Base-by-base conservation (phyloP, 305 asterid genomes). In the Stenogyne calaminthoides region DNA sequence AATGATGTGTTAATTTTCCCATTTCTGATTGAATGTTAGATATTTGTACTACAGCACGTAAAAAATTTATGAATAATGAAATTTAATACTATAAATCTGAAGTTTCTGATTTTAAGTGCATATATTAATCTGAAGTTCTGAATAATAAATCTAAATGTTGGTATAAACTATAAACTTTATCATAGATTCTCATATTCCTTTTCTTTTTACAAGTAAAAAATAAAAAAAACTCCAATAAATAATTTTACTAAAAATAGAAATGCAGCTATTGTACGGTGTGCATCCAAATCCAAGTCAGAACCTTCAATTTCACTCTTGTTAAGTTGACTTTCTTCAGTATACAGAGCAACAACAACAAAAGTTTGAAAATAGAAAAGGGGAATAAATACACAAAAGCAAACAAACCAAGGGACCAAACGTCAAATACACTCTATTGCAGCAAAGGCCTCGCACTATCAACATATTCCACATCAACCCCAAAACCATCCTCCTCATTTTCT, bases 401-500 rank as follows among this genome's bases (percentile, higher is more conserved):
- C 39, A 29, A 67, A 46, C 32, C 2, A 66, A 62, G n/a, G 71
- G 64, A 39, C 37, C 46, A 71, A 67, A 34, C 9, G 11, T 15
- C 56, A 69, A 70, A 36, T 64, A 29, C 3, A 16, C 15, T 2
- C 76, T 67, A 77, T 76, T 81, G 84, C 89, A 81, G 9, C 74
- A 67, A 40, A 77, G 89, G 72, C 84, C 81, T 80, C 82, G 69
- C 70, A 86, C 80, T 75, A 74, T 75, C 81, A 77, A 74, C 75
- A 73, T 71, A 73, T 81, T 84, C 84, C 65, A 80, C 81, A 83
- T 82, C 86, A 42, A 80, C 76, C 88, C 77, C 85, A 29, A 59
- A 78, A 40, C 63, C 76, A 2, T 57, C 81, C 25, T 49, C 70
- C 14, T 46, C 46, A 40, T 65, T 62, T 54, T 67, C 88, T 40